Conservation (phyloP, 2,329 filamentous ascomycete species). For the Hypoxylon sp. region DNA sequence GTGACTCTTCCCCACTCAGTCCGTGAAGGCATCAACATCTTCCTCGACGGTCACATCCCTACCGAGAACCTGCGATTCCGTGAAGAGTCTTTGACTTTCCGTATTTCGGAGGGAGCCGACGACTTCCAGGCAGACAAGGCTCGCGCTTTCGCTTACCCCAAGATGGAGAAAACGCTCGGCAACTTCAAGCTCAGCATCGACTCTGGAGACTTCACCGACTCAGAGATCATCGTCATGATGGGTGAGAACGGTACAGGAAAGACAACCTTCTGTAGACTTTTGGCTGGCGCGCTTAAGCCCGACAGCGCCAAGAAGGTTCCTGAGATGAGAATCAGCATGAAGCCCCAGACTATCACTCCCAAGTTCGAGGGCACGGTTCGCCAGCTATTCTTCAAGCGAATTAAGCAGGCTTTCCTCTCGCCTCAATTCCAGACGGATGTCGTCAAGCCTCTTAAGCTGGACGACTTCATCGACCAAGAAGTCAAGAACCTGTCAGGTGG, state of each 20-base stretch:
- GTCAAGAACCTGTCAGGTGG: constrained; percentile 98
- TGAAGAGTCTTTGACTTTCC: constrained; percentile 95
- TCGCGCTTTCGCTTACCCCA: constrained; percentile 86
- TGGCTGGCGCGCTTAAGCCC: constrained; percentile 92
- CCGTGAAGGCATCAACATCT: constrained; percentile 99
- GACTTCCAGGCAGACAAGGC: constrained; percentile 86
- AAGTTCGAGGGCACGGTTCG: constrained; percentile 98
- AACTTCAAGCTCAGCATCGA: constrained; percentile 87
- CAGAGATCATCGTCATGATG: constrained; percentile 99
- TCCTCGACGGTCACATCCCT: constrained; percentile 96
- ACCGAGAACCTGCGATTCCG: constrained; percentile 99
- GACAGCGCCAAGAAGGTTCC: constrained; percentile 82
- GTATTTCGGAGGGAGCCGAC: constrained; percentile 87
- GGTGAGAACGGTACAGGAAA: constrained; percentile 99
- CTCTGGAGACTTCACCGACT: constrained; percentile 89
- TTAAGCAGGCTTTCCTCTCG: constrained; percentile 94
- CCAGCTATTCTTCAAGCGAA: constrained; percentile 99
- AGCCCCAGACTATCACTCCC: constrained; percentile 98
- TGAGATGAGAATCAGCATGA: constrained; percentile 98
- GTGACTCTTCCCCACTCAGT: constrained; percentile 96
- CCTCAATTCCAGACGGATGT: constrained; percentile 99
- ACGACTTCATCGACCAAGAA: constrained; percentile 99
- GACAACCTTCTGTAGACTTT: constrained; percentile 97
- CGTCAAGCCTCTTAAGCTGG: constrained; percentile 98
- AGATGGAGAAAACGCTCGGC: constrained; percentile 92